phyloP scores from a whole-genome alignment of 257 asterid genomes.

The Cinchona pubescens region DNA sequence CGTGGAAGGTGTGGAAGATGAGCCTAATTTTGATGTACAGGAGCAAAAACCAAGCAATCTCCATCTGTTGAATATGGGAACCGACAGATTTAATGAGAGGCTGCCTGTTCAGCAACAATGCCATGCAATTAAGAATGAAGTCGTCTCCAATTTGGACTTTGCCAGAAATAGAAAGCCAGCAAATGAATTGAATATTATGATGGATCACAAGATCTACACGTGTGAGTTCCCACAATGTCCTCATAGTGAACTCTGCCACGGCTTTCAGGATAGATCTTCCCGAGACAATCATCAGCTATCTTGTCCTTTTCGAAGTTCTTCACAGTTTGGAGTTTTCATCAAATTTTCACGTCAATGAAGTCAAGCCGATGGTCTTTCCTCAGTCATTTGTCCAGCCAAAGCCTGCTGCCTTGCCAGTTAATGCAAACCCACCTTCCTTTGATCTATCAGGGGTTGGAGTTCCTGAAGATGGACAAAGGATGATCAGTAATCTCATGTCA shows the following conservation, averaged over 20 bases:
- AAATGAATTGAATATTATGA: conserved; percentile 35
- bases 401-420: conserved; percentile 24
- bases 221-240: conserved; percentile 76
- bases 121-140: conserved; percentile 40
- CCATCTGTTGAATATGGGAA: conserved; percentile 34
- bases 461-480: conserved; percentile 80
- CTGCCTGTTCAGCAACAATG: conserved; percentile 38
- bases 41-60: conserved; percentile 68
- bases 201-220: conserved; percentile 60
- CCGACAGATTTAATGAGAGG: conserved; percentile 37
- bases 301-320: conserved; percentile 45
- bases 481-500: conserved; percentile 67
- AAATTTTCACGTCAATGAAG: conserved; percentile 36
- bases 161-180: conserved; percentile 58
- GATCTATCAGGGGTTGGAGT: conserved; percentile 61
- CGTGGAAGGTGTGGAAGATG: conserved; percentile 59
- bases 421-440: conserved; percentile 29
- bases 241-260: conserved; percentile 49
- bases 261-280: conserved; percentile 55
- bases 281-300: conserved; percentile 70
- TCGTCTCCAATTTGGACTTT: conserved; percentile 45
- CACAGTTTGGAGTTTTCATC: conserved; percentile 45
- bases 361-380: conserved; percentile 44
- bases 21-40: conserved; percentile 45
- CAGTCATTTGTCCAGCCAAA: conserved; percentile 45